Percentiles rank a stretch among this genome's conserved stretches.
Evolutionary conservation across 83 land plant species (phyloP).

Genomic region (Picea abies): DNA sequence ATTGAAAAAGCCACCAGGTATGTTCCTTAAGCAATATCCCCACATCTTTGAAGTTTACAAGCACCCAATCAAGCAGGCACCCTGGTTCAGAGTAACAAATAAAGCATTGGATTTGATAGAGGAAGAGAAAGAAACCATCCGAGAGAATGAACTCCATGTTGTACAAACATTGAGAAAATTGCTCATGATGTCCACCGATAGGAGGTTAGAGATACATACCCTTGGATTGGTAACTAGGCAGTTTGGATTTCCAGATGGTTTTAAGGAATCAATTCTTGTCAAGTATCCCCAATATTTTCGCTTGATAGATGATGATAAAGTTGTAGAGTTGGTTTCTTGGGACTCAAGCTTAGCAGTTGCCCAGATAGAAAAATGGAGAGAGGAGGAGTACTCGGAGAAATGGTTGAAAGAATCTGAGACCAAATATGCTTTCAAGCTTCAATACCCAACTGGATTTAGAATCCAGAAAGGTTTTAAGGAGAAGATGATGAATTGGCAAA

Average conservation of each 20-base stretch:
- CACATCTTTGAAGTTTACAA: conserved; percentile 50
- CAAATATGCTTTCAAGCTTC: conserved; percentile 58
- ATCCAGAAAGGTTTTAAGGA: conserved; percentile 50
- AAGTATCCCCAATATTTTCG: conserved; percentile 35
- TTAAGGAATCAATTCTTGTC: conserved; percentile 37
- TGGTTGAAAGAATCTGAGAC: conserved; percentile 69
- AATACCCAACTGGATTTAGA: conserved; percentile 64
- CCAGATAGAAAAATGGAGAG: conserved; percentile 58
- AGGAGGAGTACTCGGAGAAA: conserved; percentile 56
- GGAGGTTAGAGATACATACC: conserved; percentile 36
- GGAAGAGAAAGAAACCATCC: conserved; percentile 29
- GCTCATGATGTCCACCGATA: conserved; percentile 44
- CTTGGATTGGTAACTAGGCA: conserved; percentile 47
- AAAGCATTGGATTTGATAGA: conserved; percentile 32
- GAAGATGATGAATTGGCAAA: conserved; percentile 64
- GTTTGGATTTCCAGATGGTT: conserved; percentile 56
- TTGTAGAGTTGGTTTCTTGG: conserved; percentile 34
- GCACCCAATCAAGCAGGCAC: conserved; percentile 39
- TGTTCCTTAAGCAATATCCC: conserved; percentile 39
- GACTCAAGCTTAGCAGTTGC: conserved; percentile 34
- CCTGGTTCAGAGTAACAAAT: conserved; percentile 33
- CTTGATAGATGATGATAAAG: conserved; percentile 33
- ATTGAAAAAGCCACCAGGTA: conserved; percentile 24
- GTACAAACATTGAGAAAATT: conserved; percentile 42
- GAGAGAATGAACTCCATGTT: conserved; percentile 11